Base-by-base conservation (phyloP, 108 stramenopile genomes). In the Epithemia pelagica region DNA sequence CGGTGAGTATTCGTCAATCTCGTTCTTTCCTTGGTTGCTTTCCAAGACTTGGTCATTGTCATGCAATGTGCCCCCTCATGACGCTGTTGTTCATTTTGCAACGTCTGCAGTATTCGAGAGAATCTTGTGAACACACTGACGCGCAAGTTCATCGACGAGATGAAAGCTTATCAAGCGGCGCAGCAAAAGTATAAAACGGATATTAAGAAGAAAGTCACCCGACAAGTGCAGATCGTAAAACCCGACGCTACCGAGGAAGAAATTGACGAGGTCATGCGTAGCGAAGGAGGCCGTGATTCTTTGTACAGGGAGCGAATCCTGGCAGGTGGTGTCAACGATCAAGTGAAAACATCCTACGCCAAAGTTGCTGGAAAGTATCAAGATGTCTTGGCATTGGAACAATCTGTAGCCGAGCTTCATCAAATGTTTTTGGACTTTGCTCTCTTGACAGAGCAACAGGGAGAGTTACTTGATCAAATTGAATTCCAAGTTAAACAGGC, bases 381-480 rank as follows among this genome's bases (percentile, higher is more conserved):
- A 74, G 99, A 99, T 79, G 97, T 99, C 7, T 66, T 96, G 67
- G 85, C 93, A n/a, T 68, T 99, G 32, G 99, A 99, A 78, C 91
- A 91, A 37, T 80, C 77, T 61, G 97, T 99, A 28, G 92, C 92
- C 3, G 97, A 98, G 72, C 79, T 99, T 58, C 97, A 99, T 81
- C 97, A 98, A 78, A 99, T 99, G 99, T 99, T 99, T 76, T 66
- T 98, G 73, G 99, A 99, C 77, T 97, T 99, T 79, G 99, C 99
- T 5, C 75, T 98, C 37, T 72, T 99, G 65, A 96, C 96, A n/a
- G 99, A 99, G 67, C 96, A 96, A 71, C 99, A 99, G 73, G 99
- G 99, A 51, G 99, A 99, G 72, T 67, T 97, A 68, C 72, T 99
- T 46, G 97, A 99, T 74, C 96, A 97, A 68, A 99, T 99, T 74